Base-by-base conservation (phyloP, 805 yeast genomes). In the Blastobotrys americana region DNA sequence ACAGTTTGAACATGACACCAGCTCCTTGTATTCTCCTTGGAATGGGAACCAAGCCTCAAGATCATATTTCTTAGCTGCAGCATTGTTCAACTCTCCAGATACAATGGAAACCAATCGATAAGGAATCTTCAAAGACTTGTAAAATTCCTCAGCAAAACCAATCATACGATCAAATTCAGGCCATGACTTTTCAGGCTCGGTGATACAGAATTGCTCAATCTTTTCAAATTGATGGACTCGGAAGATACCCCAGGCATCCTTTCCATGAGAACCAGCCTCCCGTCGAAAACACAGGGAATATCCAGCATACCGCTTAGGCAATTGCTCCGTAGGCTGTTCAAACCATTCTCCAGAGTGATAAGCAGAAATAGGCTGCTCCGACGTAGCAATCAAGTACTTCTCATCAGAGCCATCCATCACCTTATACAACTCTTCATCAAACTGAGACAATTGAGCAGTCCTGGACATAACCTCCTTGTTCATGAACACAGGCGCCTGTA, bases 11-110 rank as follows among this genome's bases (percentile, higher is more conserved):
- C 97, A 90, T 16, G 96, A 87, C 45, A 93, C 98, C 60, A 93
- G 80, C 73, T 93, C 98, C 72, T 93, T 93, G 74, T 85, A 93
- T 71, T 93, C 98, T 67, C 88, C 77, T 76, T 93, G 98, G 85
- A 76, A 93, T 64, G 98, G 98, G 94, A 93, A 93, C 98, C 98
- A 93, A 42, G 98, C 98, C 75, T 93, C 98, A 64, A 93, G 77
- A 73, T 93, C 98, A 73, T 83, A 93, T 70, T 93, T 93, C 76
- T 93, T 93, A 55, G 98, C 97, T 51, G 98, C 98, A 43, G 98
- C 97, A 59, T 93, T 93, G 77, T 93, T 93, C 66, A 93, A 80
- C 73, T 90, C 98, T 59, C 97, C 98, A 49, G 96, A 87, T 51
- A 93, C 98, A 67, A 93, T 93, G 58, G 95, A 95, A 52, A 93